phyloP scores from a whole-genome alignment of 1,284 basidiomycete genomes.

The Hemileia vastatrix region DNA sequence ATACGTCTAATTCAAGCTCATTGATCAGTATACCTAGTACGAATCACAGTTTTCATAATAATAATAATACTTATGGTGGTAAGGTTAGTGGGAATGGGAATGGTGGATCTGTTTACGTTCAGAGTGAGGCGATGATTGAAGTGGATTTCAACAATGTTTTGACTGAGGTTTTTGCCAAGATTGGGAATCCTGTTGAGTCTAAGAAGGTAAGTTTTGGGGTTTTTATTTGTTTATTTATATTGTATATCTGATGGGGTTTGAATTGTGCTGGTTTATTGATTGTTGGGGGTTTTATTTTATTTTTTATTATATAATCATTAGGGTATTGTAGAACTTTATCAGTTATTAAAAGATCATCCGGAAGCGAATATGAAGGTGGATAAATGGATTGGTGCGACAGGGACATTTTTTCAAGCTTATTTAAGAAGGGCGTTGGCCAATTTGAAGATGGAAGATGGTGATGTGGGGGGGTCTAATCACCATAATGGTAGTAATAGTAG shows the following conservation, averaged over 20 bases:
- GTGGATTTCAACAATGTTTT: constrained; percentile 20
- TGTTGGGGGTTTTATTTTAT: not conserved
- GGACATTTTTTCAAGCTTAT: constrained; percentile 47
- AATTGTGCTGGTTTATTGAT: not conserved
- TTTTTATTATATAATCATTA: too few relatives aligned
- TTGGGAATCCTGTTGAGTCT: constrained; percentile 19
- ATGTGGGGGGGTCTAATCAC: too few relatives aligned
- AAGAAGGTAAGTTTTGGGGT: constrained; percentile 11
- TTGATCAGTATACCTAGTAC: too few relatives aligned
- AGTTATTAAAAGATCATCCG: constrained; percentile 84
- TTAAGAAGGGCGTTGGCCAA: constrained; percentile 46
- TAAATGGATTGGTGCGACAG: constrained; percentile 46
- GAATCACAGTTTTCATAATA: too few relatives aligned
- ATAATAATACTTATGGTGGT: too few relatives aligned
- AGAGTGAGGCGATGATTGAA: constrained; percentile 8
- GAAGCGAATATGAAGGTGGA: constrained; percentile 72
- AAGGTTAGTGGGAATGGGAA: too few relatives aligned
- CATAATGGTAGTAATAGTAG: too few relatives aligned
- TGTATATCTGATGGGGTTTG: not conserved
- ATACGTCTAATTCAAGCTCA: too few relatives aligned
- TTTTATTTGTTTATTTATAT: not conserved
- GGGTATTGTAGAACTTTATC: constrained; percentile 89
- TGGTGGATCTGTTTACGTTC: too few relatives aligned
- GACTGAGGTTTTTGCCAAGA: constrained; percentile 22
- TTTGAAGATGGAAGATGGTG: constrained; percentile 28